A percentile compares a stretch with the other conserved stretches of the same genome.
These are phyloP conservation scores for Bacidia gigantensis DNA, from an alignment of 495 filamentous ascomycete species.

Conservation along the genomic window DNA sequence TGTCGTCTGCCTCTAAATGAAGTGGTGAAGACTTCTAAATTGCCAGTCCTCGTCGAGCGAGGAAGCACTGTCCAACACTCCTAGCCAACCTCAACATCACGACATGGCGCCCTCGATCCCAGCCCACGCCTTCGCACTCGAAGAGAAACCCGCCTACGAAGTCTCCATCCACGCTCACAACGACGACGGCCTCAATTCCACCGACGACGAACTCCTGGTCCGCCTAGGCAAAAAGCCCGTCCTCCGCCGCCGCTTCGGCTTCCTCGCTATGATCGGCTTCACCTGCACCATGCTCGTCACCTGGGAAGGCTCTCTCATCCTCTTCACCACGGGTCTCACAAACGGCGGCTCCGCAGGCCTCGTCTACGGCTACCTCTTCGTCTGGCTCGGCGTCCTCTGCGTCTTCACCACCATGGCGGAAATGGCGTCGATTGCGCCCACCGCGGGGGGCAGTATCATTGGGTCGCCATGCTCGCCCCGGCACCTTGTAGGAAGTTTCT, in stretches of 20 bases:
- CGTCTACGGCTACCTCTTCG: constrained; percentile 36
- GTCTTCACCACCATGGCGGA: constrained; percentile 21
- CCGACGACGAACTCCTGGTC: constrained; percentile 31
- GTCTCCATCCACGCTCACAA: not conserved
- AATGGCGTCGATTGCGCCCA: constrained; percentile 32
- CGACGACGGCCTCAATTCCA: constrained; percentile 3
- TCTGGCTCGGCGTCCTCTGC: constrained; percentile 30
- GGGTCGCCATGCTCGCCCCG: constrained; percentile 38
- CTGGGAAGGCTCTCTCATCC: constrained; percentile 30
- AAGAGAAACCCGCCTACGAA: not conserved
- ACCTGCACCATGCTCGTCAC: constrained; percentile 31
- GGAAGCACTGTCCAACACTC: no score
- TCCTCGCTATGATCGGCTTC: constrained; percentile 35
- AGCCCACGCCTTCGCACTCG: constrained; percentile 4
- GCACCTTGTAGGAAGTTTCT: constrained; percentile 25
- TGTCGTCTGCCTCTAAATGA: no score
- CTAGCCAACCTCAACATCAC: no score
- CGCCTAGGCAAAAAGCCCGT: constrained; percentile 39
- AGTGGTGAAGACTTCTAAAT: no score
- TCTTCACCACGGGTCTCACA: constrained; percentile 16
- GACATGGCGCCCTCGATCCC: not conserved
- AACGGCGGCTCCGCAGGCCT: constrained; percentile 36
- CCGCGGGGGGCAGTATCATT: constrained; percentile 39
- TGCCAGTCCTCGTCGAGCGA: no score
- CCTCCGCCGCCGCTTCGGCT: constrained; percentile 31